Evolutionary conservation across 1,139 yeast species (phyloP), one percentile per base, ranked within the genome.

Genomic region (Geotrichum reessii): DNA sequence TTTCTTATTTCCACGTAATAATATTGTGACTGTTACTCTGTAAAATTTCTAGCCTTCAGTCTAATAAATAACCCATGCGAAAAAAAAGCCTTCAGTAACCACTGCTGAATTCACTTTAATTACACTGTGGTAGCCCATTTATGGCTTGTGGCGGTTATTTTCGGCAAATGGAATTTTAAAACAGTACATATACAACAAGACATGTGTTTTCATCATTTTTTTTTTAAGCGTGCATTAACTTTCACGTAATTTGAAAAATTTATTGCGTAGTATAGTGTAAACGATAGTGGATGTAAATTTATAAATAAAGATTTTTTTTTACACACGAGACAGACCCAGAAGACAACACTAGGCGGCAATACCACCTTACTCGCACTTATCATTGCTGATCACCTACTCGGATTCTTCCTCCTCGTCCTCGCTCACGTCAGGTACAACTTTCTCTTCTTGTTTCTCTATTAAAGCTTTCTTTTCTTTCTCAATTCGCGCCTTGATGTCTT

Each of bases 401-500:
- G 52, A 19, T 31, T 12, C 31, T 21, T 25, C 40, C n/a, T 37
- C 47, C 11, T 19, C 55, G n/a, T 40, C 49, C 25, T 21, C 48
- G 17, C 40, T 46, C 42, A 21, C 9, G 17, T 44, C 33, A 14
- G 5, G 42, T 46, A 25, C n/a, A 7, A 7, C 7, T 25, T 25
- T 25, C 50, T 53, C 47, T 22, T 27, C 46, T 11, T 53, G n/a
- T 12, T 22, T 24, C 25, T 52, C 48, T 24, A 27, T 31, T 28
- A 42, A 37, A 19, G 12, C 19, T 27, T 46, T 51, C 7, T 33
- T 21, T 51, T 58, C 42, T 19, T 48, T 50, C 22, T 56, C 55
- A 19, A 55, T 47, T 19, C 48, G 42, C 40, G 54, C 53, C 37
- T 55, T 55, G 40, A 51, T 47, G 44, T 46, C 50, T 11, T 53